phyloP scores from a whole-genome alignment of 257 asterid genomes.

The Fraxinus anomala region DNA sequence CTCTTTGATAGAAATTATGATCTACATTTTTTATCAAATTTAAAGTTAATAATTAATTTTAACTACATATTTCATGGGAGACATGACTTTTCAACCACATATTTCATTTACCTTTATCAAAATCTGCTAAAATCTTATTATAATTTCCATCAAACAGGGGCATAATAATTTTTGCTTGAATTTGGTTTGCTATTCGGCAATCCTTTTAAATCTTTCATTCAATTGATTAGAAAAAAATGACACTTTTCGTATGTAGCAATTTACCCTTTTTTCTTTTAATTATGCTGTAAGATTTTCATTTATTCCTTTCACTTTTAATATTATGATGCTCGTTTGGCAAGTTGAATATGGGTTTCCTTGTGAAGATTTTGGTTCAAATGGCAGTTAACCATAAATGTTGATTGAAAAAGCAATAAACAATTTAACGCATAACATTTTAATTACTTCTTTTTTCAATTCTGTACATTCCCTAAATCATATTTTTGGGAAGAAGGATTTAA shows the following conservation, averaged over 20 bases:
- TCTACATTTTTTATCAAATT: too few relatives aligned
- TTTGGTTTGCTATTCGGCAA: neutral
- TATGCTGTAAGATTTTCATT: neutral
- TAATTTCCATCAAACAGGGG: too few relatives aligned
- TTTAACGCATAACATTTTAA: conserved; percentile 30
- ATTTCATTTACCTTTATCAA: too few relatives aligned
- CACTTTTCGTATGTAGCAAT: neutral
- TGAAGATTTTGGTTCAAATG: neutral
- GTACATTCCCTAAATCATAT: neutral
- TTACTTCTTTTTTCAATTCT: conserved; percentile 7
- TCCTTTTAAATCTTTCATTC: neutral
- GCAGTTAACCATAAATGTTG: neutral
- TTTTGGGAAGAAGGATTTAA: neutral
- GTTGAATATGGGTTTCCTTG: neutral
- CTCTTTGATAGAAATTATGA: too few relatives aligned
- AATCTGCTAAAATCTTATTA: too few relatives aligned
- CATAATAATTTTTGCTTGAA: neutral
- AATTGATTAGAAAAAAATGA: neutral
- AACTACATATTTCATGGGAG: too few relatives aligned
- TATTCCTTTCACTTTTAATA: neutral
- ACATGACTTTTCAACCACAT: too few relatives aligned
- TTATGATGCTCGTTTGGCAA: neutral
- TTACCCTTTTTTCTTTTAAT: neutral
- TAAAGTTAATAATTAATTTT: too few relatives aligned
- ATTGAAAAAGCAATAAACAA: neutral